phyloP scores from a whole-genome alignment of 176 grass and related monocot species.

The Hordeum marinum region DNA sequence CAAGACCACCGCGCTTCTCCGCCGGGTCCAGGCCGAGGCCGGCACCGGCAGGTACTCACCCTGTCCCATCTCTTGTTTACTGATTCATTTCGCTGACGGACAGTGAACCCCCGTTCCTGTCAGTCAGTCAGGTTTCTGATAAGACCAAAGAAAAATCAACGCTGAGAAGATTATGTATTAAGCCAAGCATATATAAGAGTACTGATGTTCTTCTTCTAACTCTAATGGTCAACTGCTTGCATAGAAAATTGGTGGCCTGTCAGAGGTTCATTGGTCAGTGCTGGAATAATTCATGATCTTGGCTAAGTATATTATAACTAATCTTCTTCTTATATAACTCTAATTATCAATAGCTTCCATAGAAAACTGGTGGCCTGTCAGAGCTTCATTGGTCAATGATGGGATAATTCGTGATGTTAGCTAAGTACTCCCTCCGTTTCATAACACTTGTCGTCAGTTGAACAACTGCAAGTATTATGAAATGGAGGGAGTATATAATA shows the following conservation, averaged over 20 bases:
- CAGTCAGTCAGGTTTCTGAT: background rate
- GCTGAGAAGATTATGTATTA: background rate
- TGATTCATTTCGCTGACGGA: background rate
- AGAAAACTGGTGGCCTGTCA: background rate
- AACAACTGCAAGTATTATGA: no score
- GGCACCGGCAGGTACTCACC: slow-evolving; percentile 57
- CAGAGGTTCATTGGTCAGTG: background rate
- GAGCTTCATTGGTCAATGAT: background rate
- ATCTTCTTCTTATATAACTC: background rate
- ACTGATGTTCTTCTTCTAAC: background rate
- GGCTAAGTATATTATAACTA: background rate
- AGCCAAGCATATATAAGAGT: background rate
- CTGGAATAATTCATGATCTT: background rate
- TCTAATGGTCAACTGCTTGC: background rate
- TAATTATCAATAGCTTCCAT: background rate
- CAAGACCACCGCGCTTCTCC: slow-evolving; percentile 83
- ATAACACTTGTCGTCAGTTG: no score
- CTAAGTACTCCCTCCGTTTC: no score
- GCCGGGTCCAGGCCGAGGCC: slow-evolving; percentile 55
- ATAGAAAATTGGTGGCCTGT: background rate
- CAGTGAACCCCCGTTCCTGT: background rate
- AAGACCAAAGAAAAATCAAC: background rate
- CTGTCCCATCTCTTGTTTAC: background rate
- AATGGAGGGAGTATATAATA: no score
- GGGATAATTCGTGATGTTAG: no score